These are phyloP conservation scores for Akebia trifoliata DNA, from an alignment of 164 flowering plant genomes.

Conservation along the genomic window DNA sequence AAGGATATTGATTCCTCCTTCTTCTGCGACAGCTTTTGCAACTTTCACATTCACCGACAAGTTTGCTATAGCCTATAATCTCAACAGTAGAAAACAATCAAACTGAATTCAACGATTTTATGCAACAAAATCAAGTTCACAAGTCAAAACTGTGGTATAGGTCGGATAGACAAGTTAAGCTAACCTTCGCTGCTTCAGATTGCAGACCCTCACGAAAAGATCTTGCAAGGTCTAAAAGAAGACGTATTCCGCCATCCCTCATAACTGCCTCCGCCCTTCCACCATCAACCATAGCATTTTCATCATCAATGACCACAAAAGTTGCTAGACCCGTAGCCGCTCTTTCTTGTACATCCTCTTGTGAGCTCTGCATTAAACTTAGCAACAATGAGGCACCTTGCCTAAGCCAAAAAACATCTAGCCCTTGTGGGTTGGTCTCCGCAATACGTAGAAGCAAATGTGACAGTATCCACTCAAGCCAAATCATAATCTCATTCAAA, in stretches of 20 bases:
- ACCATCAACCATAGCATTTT: slow-evolving; percentile 78
- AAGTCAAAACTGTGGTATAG: neutral
- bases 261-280: slow-evolving; percentile 90
- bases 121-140: neutral
- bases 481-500: slow-evolving; percentile 61
- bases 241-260: slow-evolving; percentile 81
- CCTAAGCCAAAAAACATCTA: slow-evolving; percentile 80
- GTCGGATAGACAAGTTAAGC: neutral
- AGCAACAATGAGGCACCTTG: slow-evolving; percentile 82
- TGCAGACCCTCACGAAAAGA: slow-evolving; percentile 95
- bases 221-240: slow-evolving; percentile 74
- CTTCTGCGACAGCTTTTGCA: slow-evolving; percentile 96
- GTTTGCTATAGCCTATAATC: slow-evolving; percentile 85
- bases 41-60: slow-evolving; percentile 87
- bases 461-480: slow-evolving; percentile 91
- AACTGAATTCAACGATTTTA: neutral
- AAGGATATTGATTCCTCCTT: slow-evolving; percentile 87
- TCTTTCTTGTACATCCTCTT: slow-evolving; percentile 97
- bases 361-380: slow-evolving; percentile 72
- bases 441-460: slow-evolving; percentile 79
- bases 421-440: slow-evolving; percentile 65
- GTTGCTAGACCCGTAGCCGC: slow-evolving; percentile 98
- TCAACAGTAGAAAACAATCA: slow-evolving; percentile 2
- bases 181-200: slow-evolving; percentile 93
- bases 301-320: slow-evolving; percentile 95